Base-by-base conservation (phyloP, 306 rosid species). In the Inga oerstediana region DNA sequence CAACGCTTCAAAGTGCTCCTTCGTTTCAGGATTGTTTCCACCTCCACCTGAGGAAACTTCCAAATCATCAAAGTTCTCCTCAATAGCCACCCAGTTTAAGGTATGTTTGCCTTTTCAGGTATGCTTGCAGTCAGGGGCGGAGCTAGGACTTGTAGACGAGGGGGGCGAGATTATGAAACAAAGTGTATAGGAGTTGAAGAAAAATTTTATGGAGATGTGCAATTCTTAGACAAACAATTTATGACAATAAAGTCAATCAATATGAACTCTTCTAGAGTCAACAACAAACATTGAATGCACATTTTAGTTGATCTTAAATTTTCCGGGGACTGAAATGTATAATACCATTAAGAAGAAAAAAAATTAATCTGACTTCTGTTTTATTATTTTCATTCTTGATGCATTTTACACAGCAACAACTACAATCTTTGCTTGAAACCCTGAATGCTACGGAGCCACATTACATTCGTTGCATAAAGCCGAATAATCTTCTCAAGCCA, bases 391-490 rank as follows among this genome's bases (percentile, higher is more conserved):
- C 27, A 79, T 76, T 83, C 74, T 80, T 74, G 32, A 71, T 73
- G 24, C 65, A 39, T 79, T 44, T 51, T 81, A 37, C 80, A 43
- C 89, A 96, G 98, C 97, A 82, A 86, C 99, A 96, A 94, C 86
- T 96, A 69, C 98, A 94, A 90, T 11, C 98, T 84, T 86, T 96
- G 88, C 95, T 96, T n/a, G 99, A 96, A 89, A 96, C 97, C 59
- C 87, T 94, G 76, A 94, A 81, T 86, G 94, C 95, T 49, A 96
- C 98, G 19, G 97, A 94, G 90, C 99, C 99, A 78, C 99, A 92
- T 84, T 92, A 92, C 75, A 84, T 92, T 72, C 93, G 95, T 45
- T 92, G 95, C 86, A 88, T 92, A 82, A 92, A 92, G 91, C 96
- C 96, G 69, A 92, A 92, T 73, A 92, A 88, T 82, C 90, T 90